Evolutionary conservation across 2,329 filamentous ascomycete genomes (phyloP).

Genomic region (Pseudocercospora cruenta): DNA sequence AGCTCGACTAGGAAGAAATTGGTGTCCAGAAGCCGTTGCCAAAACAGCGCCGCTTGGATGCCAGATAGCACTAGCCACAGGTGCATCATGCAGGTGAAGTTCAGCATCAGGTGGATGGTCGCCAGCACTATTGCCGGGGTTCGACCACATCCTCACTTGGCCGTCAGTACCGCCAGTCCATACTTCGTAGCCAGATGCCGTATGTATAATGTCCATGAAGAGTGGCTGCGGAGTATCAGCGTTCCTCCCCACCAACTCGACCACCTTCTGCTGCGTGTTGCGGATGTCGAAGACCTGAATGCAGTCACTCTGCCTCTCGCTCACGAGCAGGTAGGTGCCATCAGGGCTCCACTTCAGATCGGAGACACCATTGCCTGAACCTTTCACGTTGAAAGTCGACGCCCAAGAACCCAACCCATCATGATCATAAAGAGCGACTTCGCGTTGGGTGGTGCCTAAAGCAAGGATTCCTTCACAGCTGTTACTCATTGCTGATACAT

Average conservation of each 20-base stretch:
- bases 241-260: slow-evolving; percentile 50
- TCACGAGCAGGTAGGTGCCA: slow-evolving; percentile 62
- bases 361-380: slow-evolving; percentile 58
- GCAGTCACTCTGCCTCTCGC: slow-evolving; percentile 59
- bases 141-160: slow-evolving; percentile 49
- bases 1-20: not conserved
- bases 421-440: slow-evolving; percentile 59
- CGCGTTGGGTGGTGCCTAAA: slow-evolving; percentile 60
- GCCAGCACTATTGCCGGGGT: slow-evolving; percentile 48
- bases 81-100: slow-evolving; percentile 52
- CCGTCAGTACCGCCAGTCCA: slow-evolving; percentile 65
- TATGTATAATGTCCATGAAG: slow-evolving; percentile 55
- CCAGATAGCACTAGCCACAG: slow-evolving; percentile 50
- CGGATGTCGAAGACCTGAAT: slow-evolving; percentile 64
- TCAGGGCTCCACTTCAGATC: slow-evolving; percentile 61
- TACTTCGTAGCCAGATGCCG: slow-evolving; percentile 52
- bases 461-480: slow-evolving; percentile 56
- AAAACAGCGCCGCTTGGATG: slow-evolving; percentile 53
- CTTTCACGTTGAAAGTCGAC: slow-evolving; percentile 49
- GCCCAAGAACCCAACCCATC: slow-evolving; percentile 54
- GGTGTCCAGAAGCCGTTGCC: slow-evolving; percentile 56
- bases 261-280: slow-evolving; percentile 55
- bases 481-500: slow-evolving; percentile 57
- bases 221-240: slow-evolving; percentile 60
- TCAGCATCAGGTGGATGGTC: slow-evolving; percentile 48